These are phyloP conservation scores for Xylaria sp. DNA, from an alignment of 2,329 filamentous ascomycete genomes.

Conservation along the genomic window DNA sequence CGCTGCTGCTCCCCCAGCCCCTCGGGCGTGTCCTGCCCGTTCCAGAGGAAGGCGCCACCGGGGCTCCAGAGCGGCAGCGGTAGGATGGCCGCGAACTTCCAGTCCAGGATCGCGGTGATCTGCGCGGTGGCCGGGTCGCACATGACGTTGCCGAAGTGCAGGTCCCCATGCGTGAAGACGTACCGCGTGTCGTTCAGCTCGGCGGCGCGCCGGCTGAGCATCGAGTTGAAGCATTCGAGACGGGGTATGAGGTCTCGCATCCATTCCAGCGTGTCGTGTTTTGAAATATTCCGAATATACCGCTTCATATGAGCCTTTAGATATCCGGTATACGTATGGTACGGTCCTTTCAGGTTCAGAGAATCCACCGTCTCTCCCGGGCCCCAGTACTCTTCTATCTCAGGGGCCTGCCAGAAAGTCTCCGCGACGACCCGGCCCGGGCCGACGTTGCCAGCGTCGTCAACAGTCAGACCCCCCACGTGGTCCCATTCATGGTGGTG, in stretches of 20 bases:
- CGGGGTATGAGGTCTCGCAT: constrained; percentile 35
- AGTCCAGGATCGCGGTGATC: constrained; percentile 41
- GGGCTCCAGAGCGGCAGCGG: constrained; percentile 42
- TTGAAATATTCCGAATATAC: constrained; percentile 35
- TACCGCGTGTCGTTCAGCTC: constrained; percentile 28
- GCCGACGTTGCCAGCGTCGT: constrained; percentile 9
- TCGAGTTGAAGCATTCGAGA: constrained; percentile 29
- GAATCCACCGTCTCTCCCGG: constrained; percentile 3
- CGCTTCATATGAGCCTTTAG: constrained; percentile 30
- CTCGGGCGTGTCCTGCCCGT: constrained; percentile 23
- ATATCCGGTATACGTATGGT: constrained; percentile 32
- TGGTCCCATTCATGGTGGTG: constrained; percentile 30
- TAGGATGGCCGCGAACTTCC: constrained; percentile 43
- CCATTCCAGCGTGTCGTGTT: constrained; percentile 31
- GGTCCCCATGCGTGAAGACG: constrained; percentile 42
- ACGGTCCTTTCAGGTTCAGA: constrained; percentile 36
- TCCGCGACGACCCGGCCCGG: constrained; percentile 39
- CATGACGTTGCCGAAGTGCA: constrained; percentile 43
- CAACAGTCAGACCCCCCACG: constrained; percentile 35
- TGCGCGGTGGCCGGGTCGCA: constrained; percentile 28
- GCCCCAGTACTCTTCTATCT: constrained; percentile 36
- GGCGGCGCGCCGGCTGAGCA: constrained; percentile 2
- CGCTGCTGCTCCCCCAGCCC: constrained; percentile 29
- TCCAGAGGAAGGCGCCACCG: constrained; percentile 41
- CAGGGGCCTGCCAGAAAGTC: constrained; percentile 40